phyloP scores from a whole-genome alignment of 179 eudicot species.

The Spergularia azorica region DNA sequence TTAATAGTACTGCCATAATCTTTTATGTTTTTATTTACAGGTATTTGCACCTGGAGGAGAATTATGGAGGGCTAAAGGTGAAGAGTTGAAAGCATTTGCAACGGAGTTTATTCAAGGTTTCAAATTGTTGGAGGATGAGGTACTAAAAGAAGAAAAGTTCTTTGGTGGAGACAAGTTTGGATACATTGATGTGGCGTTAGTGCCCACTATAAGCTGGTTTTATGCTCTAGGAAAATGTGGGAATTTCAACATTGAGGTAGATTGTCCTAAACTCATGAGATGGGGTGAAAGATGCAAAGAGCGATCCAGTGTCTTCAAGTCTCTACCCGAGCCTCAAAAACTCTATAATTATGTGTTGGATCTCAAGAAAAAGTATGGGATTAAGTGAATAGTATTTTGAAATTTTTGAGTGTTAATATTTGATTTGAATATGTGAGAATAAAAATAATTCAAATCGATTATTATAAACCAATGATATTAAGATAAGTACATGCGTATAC shows the following conservation, averaged over 20 bases:
- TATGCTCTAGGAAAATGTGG: constrained; percentile 15
- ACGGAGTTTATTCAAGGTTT: constrained; percentile 14
- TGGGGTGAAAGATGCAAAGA: constrained; percentile 17
- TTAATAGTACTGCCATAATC: too few species aligned
- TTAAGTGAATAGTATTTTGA: not conserved
- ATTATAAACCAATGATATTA: too few species aligned
- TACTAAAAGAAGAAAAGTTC: constrained; percentile 18
- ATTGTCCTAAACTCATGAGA: constrained; percentile 4
- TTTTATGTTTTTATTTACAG: not conserved
- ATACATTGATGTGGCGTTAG: constrained; percentile 14
- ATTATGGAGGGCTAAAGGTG: constrained; percentile 13
- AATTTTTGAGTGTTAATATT: too few species aligned
- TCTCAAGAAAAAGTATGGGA: constrained; percentile 12
- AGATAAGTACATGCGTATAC: too few species aligned
- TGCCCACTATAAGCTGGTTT: constrained; percentile 22
- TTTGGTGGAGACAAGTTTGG: constrained; percentile 25
- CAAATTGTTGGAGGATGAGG: constrained; percentile 10
- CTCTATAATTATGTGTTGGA: constrained; percentile 16
- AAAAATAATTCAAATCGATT: too few species aligned
- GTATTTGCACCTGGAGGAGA: constrained; percentile 3
- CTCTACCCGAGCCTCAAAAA: not conserved
- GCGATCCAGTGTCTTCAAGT: constrained; percentile 10
- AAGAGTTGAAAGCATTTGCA: not conserved
- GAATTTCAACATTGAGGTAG: not conserved
- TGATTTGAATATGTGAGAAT: too few species aligned